These are phyloP conservation scores for Neurospora cerealis DNA, from an alignment of 495 filamentous ascomycete species.

Conservation along the genomic window DNA sequence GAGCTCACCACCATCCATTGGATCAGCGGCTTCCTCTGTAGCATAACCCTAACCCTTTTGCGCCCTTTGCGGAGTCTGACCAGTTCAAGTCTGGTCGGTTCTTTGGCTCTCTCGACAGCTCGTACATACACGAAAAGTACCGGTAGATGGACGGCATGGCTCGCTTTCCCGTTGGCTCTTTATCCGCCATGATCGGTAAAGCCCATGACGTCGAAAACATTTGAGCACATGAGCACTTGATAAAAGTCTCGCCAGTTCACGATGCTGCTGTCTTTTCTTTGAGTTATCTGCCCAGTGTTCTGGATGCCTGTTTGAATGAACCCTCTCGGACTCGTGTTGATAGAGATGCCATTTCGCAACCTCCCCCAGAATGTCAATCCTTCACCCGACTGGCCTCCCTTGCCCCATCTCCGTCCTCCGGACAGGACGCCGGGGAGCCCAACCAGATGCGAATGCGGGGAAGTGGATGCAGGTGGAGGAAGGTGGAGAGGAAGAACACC, in stretches of 20 bases:
- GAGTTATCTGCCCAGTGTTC: neutral
- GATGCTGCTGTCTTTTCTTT: neutral
- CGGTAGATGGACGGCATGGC: neutral
- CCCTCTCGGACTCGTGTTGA: neutral
- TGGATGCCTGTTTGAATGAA: neutral
- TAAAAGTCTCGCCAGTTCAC: neutral
- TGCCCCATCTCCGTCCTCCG: neutral
- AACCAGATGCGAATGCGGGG: constrained; percentile 21
- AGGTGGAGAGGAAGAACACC: constrained; percentile 24
- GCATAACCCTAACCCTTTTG: neutral
- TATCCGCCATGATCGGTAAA: neutral
- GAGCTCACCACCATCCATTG: neutral
- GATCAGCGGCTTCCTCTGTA: neutral
- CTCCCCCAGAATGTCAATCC: neutral
- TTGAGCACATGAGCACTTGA: neutral
- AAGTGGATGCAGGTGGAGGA: constrained; percentile 12
- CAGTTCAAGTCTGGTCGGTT: neutral
- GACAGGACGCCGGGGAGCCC: neutral
- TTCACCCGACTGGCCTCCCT: neutral
- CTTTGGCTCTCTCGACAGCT: neutral
- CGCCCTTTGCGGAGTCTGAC: neutral
- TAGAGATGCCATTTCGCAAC: neutral
- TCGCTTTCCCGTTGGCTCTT: neutral
- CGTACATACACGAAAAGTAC: neutral
- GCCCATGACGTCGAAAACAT: neutral